These are phyloP conservation scores for Phaeosphaeria sp. DNA, from an alignment of 2,329 filamentous ascomycete species.

Conservation along the genomic window DNA sequence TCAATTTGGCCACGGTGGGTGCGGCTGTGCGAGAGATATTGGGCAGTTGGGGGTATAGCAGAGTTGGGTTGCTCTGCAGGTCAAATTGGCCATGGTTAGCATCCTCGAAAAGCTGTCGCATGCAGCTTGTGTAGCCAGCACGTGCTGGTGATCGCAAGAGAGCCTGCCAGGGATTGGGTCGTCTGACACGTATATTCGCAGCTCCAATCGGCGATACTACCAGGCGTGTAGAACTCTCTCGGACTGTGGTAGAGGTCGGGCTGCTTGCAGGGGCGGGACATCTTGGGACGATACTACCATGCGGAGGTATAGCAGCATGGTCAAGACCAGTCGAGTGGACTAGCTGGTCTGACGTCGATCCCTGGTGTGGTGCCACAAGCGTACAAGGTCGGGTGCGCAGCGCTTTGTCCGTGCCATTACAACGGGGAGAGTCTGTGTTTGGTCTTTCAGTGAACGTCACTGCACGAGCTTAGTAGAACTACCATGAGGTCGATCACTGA, in stretches of 20 bases:
- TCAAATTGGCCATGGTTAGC: slow-evolving; percentile 11
- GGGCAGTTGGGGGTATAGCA: slow-evolving; percentile 31
- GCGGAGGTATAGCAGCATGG: neutral
- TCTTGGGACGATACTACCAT: neutral
- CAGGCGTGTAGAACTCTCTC: neutral
- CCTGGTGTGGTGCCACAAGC: slow-evolving; percentile 10
- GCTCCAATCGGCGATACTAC: slow-evolving; percentile 7
- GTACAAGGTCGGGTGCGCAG: slow-evolving; percentile 3
- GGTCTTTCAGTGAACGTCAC: neutral
- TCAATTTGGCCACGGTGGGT: neutral
- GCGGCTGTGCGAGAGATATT: slow-evolving; percentile 28
- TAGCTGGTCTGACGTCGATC: neutral
- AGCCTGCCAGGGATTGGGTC: slow-evolving; percentile 19
- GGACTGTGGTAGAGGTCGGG: neutral
- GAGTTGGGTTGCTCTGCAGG: neutral
- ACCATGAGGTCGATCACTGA: neutral
- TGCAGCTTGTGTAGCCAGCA: slow-evolving; percentile 32
- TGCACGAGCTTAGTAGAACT: neutral
- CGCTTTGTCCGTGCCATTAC: slow-evolving; percentile 5
- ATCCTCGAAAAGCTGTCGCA: slow-evolving; percentile 38
- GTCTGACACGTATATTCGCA: slow-evolving; percentile 35
- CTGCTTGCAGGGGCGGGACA: neutral
- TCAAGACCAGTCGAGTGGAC: neutral
- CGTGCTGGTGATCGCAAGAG: slow-evolving; percentile 39
- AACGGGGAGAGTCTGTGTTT: slow-evolving; percentile 1